These are phyloP conservation scores for Hibiscus mutabilis DNA, from an alignment of 345 rosid species.

Conservation along the genomic window DNA sequence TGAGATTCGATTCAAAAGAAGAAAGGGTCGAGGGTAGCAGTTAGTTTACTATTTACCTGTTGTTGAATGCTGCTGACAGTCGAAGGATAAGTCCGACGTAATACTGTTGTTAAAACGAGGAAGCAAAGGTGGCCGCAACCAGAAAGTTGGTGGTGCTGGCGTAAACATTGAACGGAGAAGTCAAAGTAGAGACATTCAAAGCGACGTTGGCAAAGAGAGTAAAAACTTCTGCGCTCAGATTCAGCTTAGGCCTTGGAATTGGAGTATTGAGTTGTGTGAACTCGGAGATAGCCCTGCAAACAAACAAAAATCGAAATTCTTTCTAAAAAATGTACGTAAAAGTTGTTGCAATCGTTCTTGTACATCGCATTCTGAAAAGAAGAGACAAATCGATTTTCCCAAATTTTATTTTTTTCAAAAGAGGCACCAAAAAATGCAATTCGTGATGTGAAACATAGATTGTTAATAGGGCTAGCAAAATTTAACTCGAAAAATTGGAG, in stretches of 20 bases:
- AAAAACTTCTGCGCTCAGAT: background rate
- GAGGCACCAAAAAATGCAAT: too few relatives aligned
- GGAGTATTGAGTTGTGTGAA: background rate
- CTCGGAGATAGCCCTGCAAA: background rate
- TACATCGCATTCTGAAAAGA: too few relatives aligned
- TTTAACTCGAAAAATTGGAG: too few relatives aligned
- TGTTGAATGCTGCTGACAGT: background rate
- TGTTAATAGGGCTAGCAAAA: too few relatives aligned
- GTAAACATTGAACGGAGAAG: conserved; percentile 65
- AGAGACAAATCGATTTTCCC: too few relatives aligned
- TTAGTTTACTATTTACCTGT: background rate
- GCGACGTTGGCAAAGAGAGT: background rate
- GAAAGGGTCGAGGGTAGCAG: too few relatives aligned
- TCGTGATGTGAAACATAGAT: too few relatives aligned
- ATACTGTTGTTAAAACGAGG: background rate
- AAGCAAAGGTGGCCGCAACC: conserved; percentile 17
- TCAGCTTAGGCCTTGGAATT: background rate
- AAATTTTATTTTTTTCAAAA: too few relatives aligned
- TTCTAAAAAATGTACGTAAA: too few relatives aligned
- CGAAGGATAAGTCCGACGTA: background rate
- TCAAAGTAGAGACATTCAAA: conserved; percentile 29
- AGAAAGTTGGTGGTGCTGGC: conserved; percentile 41
- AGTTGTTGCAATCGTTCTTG: too few relatives aligned
- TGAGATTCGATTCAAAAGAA: background rate
- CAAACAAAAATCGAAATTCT: background rate